Evolutionary conservation across 176 grass and related monocot species (phyloP).

Genomic region (Aegilops umbellulata): DNA sequence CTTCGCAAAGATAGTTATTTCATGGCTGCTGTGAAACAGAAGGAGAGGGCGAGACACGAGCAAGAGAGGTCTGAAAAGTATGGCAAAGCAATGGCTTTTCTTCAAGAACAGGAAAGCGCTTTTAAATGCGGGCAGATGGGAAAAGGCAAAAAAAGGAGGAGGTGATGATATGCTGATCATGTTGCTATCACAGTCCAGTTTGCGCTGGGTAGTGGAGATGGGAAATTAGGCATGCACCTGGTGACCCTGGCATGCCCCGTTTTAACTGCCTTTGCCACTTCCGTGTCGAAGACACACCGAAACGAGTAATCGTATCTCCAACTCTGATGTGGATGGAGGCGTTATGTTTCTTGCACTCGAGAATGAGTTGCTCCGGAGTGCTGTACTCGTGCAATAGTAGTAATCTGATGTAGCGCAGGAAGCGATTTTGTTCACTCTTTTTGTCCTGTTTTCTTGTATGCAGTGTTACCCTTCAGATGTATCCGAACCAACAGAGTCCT

Average conservation of each 20-base stretch:
- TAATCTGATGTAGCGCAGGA: neutral
- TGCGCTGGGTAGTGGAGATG: neutral
- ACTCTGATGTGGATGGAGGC: neutral
- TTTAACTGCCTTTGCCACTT: neutral
- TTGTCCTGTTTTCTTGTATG: conserved; percentile 6
- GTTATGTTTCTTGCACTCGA: conserved; percentile 7
- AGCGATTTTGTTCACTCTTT: neutral
- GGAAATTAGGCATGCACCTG: neutral
- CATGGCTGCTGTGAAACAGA: conserved; percentile 67
- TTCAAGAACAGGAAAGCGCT: conserved; percentile 90
- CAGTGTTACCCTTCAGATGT: neutral
- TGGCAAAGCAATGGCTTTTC: conserved; percentile 66
- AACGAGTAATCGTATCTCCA: neutral
- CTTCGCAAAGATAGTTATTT: conserved; percentile 83
- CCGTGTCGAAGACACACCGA: neutral
- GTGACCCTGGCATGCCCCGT: neutral
- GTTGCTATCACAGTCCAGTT: conserved; percentile 14
- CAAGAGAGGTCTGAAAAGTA: conserved; percentile 72
- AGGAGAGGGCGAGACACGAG: conserved; percentile 53
- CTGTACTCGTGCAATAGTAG: neutral
- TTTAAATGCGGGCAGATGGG: conserved; percentile 92
- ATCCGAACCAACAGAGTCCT: neutral
- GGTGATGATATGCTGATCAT: conserved; percentile 46
- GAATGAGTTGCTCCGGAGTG: neutral
- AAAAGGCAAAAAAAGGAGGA: conserved; percentile 79